Base-by-base conservation (phyloP, 2,329 filamentous ascomycete genomes). In the Elsinoe fawcettii region DNA sequence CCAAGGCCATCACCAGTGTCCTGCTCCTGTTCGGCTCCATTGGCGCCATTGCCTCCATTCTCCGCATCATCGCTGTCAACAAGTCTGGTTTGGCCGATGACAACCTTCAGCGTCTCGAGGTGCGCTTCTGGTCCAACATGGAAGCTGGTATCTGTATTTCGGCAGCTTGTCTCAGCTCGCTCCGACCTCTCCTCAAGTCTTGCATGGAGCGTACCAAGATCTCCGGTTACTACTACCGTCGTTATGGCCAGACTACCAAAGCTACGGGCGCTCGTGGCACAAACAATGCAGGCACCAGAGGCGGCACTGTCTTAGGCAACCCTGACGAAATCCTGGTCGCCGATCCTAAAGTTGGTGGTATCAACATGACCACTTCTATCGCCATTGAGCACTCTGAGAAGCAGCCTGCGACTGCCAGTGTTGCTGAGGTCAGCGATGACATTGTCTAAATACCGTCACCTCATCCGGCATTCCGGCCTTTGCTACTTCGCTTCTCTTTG, bases 91-190 rank as follows among this genome's bases (percentile, higher is more conserved):
- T 56, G 2, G 18, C 41, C 7, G 54, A 56, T 41, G 37, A 43
- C 25, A 56, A 56, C 41, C 37, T 56, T 3, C 54, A 49, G 39
- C 54, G 54, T 49, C 54, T 56, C 41, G 54, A 43, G 25, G 41
- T 56, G 4, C 37, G 54, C n/a, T 56, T 56, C 27, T 56, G 54
- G 54, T 56, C 54, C 18, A 49, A 46, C 30, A 46, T 47, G 54
- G 54, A 56, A 30, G 90, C 70, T 97, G 92, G 91, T 96, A 91
- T 51, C 97, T 96, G 69, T 97, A 97, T 65, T 81, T 97, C 23
- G 92, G 93, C 49, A 86, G 93, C 43, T 78, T 96, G 60, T 92
- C 93, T 9, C 92, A 96, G 70, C 76, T 97, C 9, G 86, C 89
- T 56, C 30, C 41, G 41, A 22, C 30, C 39, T 47, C 41, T 56